Percentiles rank a stretch among this genome's conserved stretches.
Evolutionary conservation across 2,329 filamentous ascomycete genomes (phyloP).

Genomic region (Cercospora sojina): DNA sequence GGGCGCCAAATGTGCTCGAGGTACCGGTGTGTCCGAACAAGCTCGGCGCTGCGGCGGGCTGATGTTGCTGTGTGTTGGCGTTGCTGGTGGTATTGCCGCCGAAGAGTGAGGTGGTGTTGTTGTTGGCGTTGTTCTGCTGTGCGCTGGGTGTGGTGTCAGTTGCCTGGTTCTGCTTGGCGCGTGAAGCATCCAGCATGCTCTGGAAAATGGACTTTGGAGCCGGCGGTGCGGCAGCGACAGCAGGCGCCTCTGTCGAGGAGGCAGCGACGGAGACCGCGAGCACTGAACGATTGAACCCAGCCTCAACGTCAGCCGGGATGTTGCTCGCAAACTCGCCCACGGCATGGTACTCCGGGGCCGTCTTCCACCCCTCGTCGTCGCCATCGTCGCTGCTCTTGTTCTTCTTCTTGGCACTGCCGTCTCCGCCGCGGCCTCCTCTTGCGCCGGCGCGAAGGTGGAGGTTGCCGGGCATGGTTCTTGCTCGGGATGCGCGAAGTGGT

Average conservation of each 20-base stretch:
- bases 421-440: not conserved
- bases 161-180: conserved; percentile 6
- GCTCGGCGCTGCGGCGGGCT: conserved; percentile 19
- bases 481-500: not conserved
- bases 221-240: not conserved
- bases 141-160: conserved; percentile 15
- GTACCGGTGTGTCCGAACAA: conserved; percentile 22
- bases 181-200: conserved; percentile 6
- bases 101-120: conserved; percentile 16
- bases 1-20: conserved; percentile 29
- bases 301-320: conserved; percentile 19
- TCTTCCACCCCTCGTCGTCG: not conserved
- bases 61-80: conserved; percentile 16
- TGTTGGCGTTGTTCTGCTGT: conserved; percentile 22
- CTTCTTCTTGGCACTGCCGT: not conserved
- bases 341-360: not conserved
- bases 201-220: conserved; percentile 4
- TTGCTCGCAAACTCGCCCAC: conserved; percentile 9
- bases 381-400: conserved; percentile 3
- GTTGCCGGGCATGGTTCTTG: not conserved
- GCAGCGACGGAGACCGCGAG: not conserved
- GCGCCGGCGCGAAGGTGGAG: not conserved
- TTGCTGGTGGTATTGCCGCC: conserved; percentile 18
- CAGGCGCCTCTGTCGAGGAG: not conserved
- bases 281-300: not conserved